Base-by-base conservation (phyloP, 1,284 basidiomycete genomes). In the Ustilago shanxiensis region DNA sequence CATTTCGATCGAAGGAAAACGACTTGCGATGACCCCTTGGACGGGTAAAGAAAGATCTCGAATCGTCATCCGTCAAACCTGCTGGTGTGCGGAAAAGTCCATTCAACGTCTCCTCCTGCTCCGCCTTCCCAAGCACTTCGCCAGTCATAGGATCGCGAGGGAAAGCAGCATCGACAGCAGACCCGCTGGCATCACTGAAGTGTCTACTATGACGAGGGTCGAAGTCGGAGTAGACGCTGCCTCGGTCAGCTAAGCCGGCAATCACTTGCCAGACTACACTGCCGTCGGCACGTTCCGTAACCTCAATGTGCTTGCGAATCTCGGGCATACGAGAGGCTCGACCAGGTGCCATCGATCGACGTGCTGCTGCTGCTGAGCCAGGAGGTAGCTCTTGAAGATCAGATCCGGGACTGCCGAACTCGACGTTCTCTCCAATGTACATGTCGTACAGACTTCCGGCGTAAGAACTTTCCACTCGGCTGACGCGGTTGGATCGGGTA, bases 191-290 rank as follows among this genome's bases (percentile, higher is more conserved):
- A 33, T 66, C 66, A 54, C 60, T 65, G 18, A 51, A 28, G 2
- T 41, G 33, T 1, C 73, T 49, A 35, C 63, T 74, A 37, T 76
- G 72, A 0, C 72, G 47, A 49, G 65, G 49, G 8, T 62, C 52
- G 31, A 70, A 71, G n/a, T 77, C 73, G n/a, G 70, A 77, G 57
- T 81, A 80, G 6, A 72, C 55, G 57, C 79, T 81, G 7, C 59
- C 61, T 16, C 81, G 61, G 28, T 79, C 81, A 13, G 79, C 73
- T 28, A 83, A 53, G 0, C 81, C 81, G 1, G 81, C 81, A 44
- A 83, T 79, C 20, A 83, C 80, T 53, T 83, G 81, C 81, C 81
- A 83, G 5, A 83, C 79, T 8, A 83, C 77, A 37, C 73, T 78
- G 1, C 81, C 81, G 50, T 83, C 81, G 1, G 81, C 81, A 1